Base-by-base conservation (phyloP, 2,329 filamentous ascomycete genomes). In the Juglanconis juglandina region DNA sequence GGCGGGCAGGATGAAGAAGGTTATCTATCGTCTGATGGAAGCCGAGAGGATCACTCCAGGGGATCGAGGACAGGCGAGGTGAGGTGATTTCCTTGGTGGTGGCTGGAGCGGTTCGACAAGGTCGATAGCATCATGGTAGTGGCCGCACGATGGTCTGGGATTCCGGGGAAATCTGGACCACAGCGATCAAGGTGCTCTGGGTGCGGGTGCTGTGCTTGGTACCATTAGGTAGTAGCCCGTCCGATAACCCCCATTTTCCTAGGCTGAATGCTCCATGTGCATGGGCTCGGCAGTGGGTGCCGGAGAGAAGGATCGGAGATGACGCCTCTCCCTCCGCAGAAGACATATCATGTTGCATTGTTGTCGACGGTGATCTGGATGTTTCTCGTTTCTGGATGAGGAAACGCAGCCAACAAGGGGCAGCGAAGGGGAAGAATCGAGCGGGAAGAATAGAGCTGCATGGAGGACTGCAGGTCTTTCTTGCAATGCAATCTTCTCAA, bases 81-180 rank as follows among this genome's bases (percentile, higher is more conserved):
- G 49, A 35, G 34, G 49, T 39, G 37, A 17, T 17, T 24, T n/a
- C 11, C 30, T 14, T 33, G 4, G 32, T 33, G 4, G 32, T 33
- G 30, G 17, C 13, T 10, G 44, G 44, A 24, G n/a, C 44, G 30
- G 44, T 8, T 39, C 33, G 49, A 24, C 24, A 24, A 24, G 24
- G 48, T 4, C n/a, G 32, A 35, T 24, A n/a, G n/a, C 3, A 10
- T 11, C 33, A 32, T 17, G 52, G 14, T 13, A 44, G 41, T 41
- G 52, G 52, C 52, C 60, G 54, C 52, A 50, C 11, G 41, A 24
- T 39, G 60, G 51, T 44, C 51, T 42, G 56, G 48, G 59, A 50
- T 50, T 42, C 55, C 37, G 51, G 55, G 55, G 52, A 44, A 53
- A 53, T 8, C 37, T 44, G 37, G 37, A 17, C 41, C 51, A 24